These are phyloP conservation scores for Russula sp. DNA, from an alignment of 768 basidiomycete genomes.

Conservation along the genomic window DNA sequence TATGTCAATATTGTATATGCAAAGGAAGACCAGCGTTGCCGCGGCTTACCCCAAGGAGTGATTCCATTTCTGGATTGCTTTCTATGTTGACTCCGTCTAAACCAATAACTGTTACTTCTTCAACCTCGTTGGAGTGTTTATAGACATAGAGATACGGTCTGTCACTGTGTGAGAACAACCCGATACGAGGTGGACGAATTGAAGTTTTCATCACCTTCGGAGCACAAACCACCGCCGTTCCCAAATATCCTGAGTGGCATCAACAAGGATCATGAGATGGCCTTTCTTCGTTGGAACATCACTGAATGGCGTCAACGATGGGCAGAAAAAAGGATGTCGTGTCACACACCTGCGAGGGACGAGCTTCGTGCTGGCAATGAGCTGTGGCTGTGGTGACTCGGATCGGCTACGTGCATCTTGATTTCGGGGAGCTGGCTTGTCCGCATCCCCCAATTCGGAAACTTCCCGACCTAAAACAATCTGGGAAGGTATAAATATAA, in stretches of 20 bases:
- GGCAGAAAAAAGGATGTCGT: conserved; percentile 12
- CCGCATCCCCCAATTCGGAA: conserved; percentile 50
- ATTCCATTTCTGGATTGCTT: conserved; percentile 81
- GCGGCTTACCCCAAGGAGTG: conserved; percentile 61
- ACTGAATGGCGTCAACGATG: conserved; percentile 41
- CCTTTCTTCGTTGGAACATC: conserved; percentile 85
- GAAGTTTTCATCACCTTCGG: conserved; percentile 53
- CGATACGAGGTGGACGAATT: neutral
- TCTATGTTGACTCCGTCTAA: conserved; percentile 82
- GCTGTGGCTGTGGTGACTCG: conserved; percentile 65
- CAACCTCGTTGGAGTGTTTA: conserved; percentile 75
- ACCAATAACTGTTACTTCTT: conserved; percentile 81
- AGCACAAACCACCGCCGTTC: conserved; percentile 83
- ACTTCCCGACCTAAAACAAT: conserved; percentile 76
- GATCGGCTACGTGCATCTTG: conserved; percentile 41
- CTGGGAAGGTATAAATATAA: conserved; percentile 44
- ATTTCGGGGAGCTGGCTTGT: conserved; percentile 36
- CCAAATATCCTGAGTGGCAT: conserved; percentile 82
- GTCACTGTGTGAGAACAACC: conserved; percentile 10
- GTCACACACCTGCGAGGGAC: conserved; percentile 61
- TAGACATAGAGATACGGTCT: conserved; percentile 93
- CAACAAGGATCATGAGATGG: conserved; percentile 70
- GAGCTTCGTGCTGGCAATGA: conserved; percentile 69
- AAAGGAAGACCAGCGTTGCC: neutral
- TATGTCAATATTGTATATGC: conserved; percentile 5